Conservation (phyloP, 306 rosid species). For the Quercus bicolor region DNA sequence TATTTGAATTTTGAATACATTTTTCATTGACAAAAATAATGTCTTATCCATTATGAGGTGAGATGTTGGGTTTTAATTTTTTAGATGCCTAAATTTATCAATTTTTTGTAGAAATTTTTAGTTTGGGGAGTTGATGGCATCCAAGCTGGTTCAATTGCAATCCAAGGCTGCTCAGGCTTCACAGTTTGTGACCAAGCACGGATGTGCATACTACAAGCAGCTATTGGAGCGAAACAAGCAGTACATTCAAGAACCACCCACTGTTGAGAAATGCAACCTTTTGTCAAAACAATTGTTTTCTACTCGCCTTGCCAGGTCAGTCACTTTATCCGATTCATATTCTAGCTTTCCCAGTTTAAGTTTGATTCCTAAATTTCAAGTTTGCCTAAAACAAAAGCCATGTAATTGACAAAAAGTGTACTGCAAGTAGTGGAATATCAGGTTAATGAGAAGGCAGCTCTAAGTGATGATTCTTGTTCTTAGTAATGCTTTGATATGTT, state of each 20-base stretch:
- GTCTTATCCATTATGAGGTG: background rate
- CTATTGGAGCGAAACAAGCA: constrained; percentile 33
- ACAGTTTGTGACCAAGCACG: constrained; percentile 28
- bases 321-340: background rate
- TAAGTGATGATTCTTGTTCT: background rate
- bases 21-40: background rate
- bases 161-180: constrained; percentile 32
- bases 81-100: background rate
- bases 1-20: background rate
- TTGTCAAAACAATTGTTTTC: constrained; percentile 28
- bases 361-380: background rate
- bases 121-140: constrained; percentile 23
- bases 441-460: background rate
- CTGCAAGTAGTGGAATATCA: background rate
- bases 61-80: background rate
- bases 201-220: constrained; percentile 28
- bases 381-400: background rate
- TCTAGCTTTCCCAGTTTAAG: background rate
- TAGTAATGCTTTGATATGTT: background rate
- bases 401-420: no score
- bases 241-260: constrained; percentile 33
- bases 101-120: background rate
- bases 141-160: constrained; percentile 30
- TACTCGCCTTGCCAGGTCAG: constrained; percentile 39
- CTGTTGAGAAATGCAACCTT: constrained; percentile 31